Evolutionary conservation across 129 eudicot species (phyloP), one percentile per base, ranked within the genome.

Genomic region (Lactuca saligna): DNA sequence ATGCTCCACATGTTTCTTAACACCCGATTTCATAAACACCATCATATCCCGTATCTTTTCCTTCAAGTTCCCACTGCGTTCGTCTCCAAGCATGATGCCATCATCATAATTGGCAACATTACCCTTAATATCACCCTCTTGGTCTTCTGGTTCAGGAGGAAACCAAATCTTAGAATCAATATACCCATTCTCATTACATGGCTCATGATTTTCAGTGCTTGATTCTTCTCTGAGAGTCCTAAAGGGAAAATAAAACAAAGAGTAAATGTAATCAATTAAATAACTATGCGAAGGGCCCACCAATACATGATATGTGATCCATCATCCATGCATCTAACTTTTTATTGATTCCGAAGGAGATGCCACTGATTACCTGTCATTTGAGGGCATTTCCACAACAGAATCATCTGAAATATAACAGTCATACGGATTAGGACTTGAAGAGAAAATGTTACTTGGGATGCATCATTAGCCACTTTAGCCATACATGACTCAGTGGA

Each of bases 121-220:
- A 58, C 75, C 87, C 51, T 82, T 82, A 46, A 82, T 39, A 65
- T 90, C 95, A 84, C 82, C 86, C 49, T 77, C 85, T 29, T 57
- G n/a, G 73, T 82, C 84, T 38, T 90, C 92, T 5, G 97, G 74
- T 72, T 87, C 92, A 65, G 97, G 97, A 9, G 97, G 97, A 57
- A 79, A 48, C 97, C 97, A 91, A 62, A 85, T 79, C 11, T 75
- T 72, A 37, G 76, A 78, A 74, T 83, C 89, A 56, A 65, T 39
- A 68, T 49, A 37, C 20, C 86, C 89, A 74, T 74, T 81, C 25
- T 10, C 70, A 12, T 31, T 59, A 73, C 72, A 32, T 3, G 53
- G 71, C 35, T 69, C 67, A 69, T 75, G 58, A 62, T 29, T 16
- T 55, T 72, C 80, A 29, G 67, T 53, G 63, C 68, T 76, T 14